These are phyloP conservation scores for Nakazawaea ishiwadae DNA, from an alignment of 805 yeast species.

Conservation along the genomic window DNA sequence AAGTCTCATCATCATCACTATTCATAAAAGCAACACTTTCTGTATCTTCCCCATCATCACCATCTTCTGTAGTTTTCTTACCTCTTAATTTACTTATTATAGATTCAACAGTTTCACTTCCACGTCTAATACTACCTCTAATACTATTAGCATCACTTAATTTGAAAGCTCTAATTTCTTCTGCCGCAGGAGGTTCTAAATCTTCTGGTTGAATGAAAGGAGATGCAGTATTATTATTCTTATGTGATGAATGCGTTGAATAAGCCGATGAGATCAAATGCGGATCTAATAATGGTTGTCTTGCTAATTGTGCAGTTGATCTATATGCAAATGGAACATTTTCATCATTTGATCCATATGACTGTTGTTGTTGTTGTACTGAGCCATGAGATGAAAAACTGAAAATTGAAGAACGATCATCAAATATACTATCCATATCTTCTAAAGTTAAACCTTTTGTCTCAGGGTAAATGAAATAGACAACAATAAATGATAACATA, in stretches of 20 bases:
- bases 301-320: conserved; percentile 19
- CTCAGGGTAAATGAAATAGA: conserved; percentile 75
- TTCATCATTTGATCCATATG: conserved; percentile 11
- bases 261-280: conserved; percentile 9
- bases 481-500: conserved; percentile 66
- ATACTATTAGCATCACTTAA: conserved; percentile 29
- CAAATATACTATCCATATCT: conserved; percentile 89
- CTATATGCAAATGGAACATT: conserved; percentile 12
- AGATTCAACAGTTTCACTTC: conserved; percentile 36
- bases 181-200: conserved; percentile 32
- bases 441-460: conserved; percentile 86
- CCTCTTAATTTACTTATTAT: conserved; percentile 27
- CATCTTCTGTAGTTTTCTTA: conserved; percentile 15
- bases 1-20: conserved; percentile 19
- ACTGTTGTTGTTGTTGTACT: background rate
- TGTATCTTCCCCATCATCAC: conserved; percentile 14
- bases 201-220: conserved; percentile 24
- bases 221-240: conserved; percentile 7
- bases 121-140: conserved; percentile 35
- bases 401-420: conserved; percentile 42
- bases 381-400: conserved; percentile 4
- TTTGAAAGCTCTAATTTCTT: conserved; percentile 28
- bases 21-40: conserved; percentile 16
- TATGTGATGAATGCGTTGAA: conserved; percentile 13
- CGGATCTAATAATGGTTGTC: conserved; percentile 19